Percentiles rank a stretch among this genome's conserved stretches.
Conservation (phyloP, 768 basidiomycete genomes). For the Tulasnella sp. region DNA sequence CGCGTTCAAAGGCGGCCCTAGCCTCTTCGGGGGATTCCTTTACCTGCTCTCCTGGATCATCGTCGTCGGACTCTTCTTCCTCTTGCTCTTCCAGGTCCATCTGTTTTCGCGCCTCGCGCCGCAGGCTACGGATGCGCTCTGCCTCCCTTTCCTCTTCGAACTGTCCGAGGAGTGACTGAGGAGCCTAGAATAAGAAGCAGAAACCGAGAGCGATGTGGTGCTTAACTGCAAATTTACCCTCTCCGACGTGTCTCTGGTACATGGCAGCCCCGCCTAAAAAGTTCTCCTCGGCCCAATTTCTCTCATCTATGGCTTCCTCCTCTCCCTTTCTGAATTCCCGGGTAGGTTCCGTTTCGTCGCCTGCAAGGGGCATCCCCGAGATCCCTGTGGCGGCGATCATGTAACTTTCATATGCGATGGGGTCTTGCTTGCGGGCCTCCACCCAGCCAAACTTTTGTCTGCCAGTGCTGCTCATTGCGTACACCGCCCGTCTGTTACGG, state of each 20-base stretch:
- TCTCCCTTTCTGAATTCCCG: slow-evolving; percentile 24
- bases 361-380: slow-evolving; percentile 3
- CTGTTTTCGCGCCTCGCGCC: slow-evolving; percentile 28
- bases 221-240: slow-evolving; percentile 9
- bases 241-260: neutral
- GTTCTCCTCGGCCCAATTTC: slow-evolving; percentile 47
- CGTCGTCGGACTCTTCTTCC: slow-evolving; percentile 45
- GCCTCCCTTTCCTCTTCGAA: slow-evolving; percentile 72
- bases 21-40: slow-evolving; percentile 12
- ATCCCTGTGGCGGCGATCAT: slow-evolving; percentile 1
- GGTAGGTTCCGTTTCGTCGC: neutral
- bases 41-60: slow-evolving; percentile 4
- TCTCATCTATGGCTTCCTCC: slow-evolving; percentile 52
- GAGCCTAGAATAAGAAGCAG: neutral
- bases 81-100: slow-evolving; percentile 43
- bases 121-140: slow-evolving; percentile 40
- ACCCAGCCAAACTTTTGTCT: slow-evolving; percentile 38
- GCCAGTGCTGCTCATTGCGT: slow-evolving; percentile 31
- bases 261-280: slow-evolving; percentile 41
- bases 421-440: slow-evolving; percentile 47
- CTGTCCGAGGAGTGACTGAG: slow-evolving; percentile 40
- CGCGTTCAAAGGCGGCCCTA: slow-evolving; percentile 14
- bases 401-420: slow-evolving; percentile 43
- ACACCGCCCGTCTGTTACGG: slow-evolving; percentile 60
- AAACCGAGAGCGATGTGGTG: neutral